Evolutionary conservation across 495 filamentous ascomycete genomes (phyloP), one percentile per base, ranked within the genome.

Genomic region (Aspergillus panamensis): DNA sequence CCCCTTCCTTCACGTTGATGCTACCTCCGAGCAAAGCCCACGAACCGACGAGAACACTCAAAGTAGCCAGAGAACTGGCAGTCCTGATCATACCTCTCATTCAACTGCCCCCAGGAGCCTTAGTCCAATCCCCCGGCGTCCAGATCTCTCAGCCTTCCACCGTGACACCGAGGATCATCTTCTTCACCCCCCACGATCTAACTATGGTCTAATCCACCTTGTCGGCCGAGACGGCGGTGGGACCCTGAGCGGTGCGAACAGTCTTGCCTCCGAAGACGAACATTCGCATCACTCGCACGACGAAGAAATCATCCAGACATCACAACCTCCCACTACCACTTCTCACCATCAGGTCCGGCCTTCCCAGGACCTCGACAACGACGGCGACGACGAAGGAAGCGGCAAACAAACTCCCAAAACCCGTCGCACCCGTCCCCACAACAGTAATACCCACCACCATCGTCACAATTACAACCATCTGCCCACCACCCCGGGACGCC

Each of bases 311-410:
- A 25, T 25, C 25, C 25, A 25, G 25, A 25, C 25, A 25, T 25
- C 25, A 5, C 25, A 25, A 25, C 25, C 25, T 25, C 25, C 25
- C 25, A 25, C 25, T 5, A 25, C 25, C 25, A 25, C 2, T 25
- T 25, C 13, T 10, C 56, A 50, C 13, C 60, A 68, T 49, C 60
- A 62, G 25, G 33, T 61, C 20, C 43, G 60, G 14, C 59, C 61
- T 0, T 70, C 66, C 0, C 74, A 80, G 43, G 76, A 80, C 40
- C 55, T 71, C 19, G 76, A 70, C 55, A 69, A 73, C 39, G 78
- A 82, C 51, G 77, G 75, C 40, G 81, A 84, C 42, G 79, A 86
- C 51, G 73, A 79, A 48, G 73, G 78, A 21, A 79, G 78, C 35
- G 70, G 71, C 8, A 56, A 58, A n/a, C 62, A 61, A 39, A 58